Conservation (phyloP, 2,329 filamentous ascomycete genomes). For the Fusarium chaquense region DNA sequence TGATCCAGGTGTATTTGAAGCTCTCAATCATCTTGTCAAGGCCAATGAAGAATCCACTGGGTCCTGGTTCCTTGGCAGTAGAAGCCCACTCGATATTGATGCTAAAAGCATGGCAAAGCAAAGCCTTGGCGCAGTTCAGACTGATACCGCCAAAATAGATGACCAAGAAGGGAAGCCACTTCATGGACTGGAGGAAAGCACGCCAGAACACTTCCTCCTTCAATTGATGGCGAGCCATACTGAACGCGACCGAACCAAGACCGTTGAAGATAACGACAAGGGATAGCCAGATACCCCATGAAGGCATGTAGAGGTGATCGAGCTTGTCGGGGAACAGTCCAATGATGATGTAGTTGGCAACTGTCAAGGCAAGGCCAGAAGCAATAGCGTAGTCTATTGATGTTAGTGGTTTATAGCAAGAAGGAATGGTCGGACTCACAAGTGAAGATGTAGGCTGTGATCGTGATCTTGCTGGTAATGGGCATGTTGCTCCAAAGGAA, state of each 20-base stretch:
- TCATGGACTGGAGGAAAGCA: background rate
- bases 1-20: background rate
- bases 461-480: background rate
- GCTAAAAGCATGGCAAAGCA: background rate
- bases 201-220: background rate
- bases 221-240: background rate
- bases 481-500: background rate
- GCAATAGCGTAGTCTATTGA: background rate
- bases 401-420: background rate
- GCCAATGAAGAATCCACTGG: background rate
- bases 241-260: background rate
- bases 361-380: background rate
- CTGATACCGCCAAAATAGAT: background rate
- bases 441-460: background rate
- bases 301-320: background rate
- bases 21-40: background rate
- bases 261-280: background rate
- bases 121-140: background rate
- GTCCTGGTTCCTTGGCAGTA: background rate
- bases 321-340: background rate
- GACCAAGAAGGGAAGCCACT: background rate
- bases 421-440: fast-evolving
- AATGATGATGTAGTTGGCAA: background rate
- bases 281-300: background rate
- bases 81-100: background rate